Conservation (phyloP, 2,329 filamentous ascomycete species). For the Aspergillus arachidicola region DNA sequence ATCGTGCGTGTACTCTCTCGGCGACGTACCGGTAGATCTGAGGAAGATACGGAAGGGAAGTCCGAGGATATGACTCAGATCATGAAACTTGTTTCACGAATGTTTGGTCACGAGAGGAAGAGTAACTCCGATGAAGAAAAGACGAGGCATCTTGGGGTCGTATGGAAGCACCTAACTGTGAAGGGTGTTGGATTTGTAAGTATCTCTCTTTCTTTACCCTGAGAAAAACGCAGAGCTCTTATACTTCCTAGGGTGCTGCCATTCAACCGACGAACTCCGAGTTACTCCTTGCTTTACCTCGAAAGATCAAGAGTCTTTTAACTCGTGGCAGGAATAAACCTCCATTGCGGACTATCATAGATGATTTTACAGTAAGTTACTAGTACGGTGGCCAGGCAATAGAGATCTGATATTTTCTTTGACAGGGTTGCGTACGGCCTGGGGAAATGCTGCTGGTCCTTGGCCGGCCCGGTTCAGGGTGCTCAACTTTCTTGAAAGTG, state of each 20-base stretch:
- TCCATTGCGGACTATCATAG: slow-evolving; percentile 66
- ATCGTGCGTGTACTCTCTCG: slow-evolving; percentile 28
- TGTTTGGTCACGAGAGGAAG: slow-evolving; percentile 69
- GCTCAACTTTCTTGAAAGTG: slow-evolving; percentile 69
- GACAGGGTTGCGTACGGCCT: slow-evolving; percentile 43
- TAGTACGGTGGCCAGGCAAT: not conserved
- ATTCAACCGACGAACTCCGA: slow-evolving; percentile 61
- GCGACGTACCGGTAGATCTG: slow-evolving; percentile 27
- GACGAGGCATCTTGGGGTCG: slow-evolving; percentile 68
- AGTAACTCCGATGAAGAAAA: slow-evolving; percentile 70
- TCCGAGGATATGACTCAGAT: slow-evolving; percentile 36
- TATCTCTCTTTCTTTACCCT: not conserved
- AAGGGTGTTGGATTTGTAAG: slow-evolving; percentile 63
- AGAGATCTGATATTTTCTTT: not conserved
- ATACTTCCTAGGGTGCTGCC: slow-evolving; percentile 53
- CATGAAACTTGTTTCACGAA: slow-evolving; percentile 63
- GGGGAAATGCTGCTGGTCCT: slow-evolving; percentile 60
- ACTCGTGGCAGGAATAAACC: slow-evolving; percentile 33
- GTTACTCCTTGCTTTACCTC: slow-evolving; percentile 54
- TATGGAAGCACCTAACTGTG: slow-evolving; percentile 71
- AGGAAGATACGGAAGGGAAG: slow-evolving; percentile 14
- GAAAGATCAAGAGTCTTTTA: slow-evolving; percentile 51
- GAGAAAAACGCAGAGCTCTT: not conserved
- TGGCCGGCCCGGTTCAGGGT: slow-evolving; percentile 73
- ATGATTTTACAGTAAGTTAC: slow-evolving; percentile 56